Percentiles rank a stretch among this genome's conserved stretches.
Evolutionary conservation across 2,329 filamentous ascomycete species (phyloP).

Genomic region (Didymella lethalis): DNA sequence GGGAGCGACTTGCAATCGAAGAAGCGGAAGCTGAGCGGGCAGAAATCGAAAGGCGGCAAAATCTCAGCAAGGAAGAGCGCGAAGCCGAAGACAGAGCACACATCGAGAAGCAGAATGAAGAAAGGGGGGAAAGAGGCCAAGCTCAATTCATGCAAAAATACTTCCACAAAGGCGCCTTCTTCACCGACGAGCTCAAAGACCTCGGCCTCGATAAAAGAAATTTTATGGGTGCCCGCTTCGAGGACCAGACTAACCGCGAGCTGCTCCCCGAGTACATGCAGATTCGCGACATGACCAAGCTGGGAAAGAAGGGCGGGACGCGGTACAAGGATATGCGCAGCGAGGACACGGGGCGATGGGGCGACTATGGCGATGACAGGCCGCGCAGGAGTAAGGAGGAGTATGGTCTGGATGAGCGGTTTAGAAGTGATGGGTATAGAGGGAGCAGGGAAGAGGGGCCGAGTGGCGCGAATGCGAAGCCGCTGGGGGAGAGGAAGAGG

Average conservation of each 20-base stretch:
- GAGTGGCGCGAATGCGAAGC: conserved; percentile 75
- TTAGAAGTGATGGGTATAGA: conserved; percentile 67
- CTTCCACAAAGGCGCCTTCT: conserved; percentile 96
- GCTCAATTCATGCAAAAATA: conserved; percentile 95
- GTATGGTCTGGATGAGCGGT: conserved; percentile 68
- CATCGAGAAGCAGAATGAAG: conserved; percentile 79
- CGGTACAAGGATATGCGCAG: conserved; percentile 87
- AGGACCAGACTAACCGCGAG: conserved; percentile 84
- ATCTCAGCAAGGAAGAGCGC: conserved; percentile 86
- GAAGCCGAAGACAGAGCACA: conserved; percentile 82
- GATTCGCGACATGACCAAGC: conserved; percentile 89
- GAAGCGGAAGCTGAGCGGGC: conserved; percentile 83
- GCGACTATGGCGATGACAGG: conserved; percentile 64
- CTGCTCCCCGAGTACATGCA: conserved; percentile 90
- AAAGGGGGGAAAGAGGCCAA: conserved; percentile 76
- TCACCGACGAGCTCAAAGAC: conserved; percentile 78
- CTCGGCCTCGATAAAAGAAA: conserved; percentile 81
- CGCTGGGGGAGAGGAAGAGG: conserved; percentile 69
- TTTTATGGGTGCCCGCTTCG: conserved; percentile 84
- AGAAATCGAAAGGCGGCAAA: conserved; percentile 86
- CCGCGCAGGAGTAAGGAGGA: conserved; percentile 51
- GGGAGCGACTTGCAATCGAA: conserved; percentile 85
- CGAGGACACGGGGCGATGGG: conserved; percentile 93
- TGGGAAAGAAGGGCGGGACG: conserved; percentile 90
- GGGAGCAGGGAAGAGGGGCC: conserved; percentile 53